A percentile compares a stretch with the other conserved stretches of the same genome.
phyloP scores from a whole-genome alignment of 108 stramenopile species.

The Cyclotella distinguenda region DNA sequence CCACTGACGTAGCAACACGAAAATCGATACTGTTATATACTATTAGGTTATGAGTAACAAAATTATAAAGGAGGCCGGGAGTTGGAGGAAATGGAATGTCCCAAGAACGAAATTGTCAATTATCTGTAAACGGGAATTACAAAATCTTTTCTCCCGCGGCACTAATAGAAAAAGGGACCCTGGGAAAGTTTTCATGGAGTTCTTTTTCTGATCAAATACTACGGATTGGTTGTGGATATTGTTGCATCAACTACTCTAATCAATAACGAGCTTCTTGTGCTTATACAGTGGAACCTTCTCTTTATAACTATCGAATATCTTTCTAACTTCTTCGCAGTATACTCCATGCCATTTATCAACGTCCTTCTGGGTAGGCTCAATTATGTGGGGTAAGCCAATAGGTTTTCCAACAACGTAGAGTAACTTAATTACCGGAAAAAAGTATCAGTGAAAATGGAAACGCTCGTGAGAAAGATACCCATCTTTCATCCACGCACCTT shows the following conservation, averaged over 20 bases:
- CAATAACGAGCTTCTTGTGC: slow-evolving; percentile 66
- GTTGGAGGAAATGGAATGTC: too few species aligned
- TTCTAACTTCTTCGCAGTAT: slow-evolving; percentile 61
- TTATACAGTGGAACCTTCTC: slow-evolving; percentile 64
- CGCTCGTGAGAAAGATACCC: neutral
- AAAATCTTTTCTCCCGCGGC: too few species aligned
- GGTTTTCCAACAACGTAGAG: slow-evolving; percentile 68
- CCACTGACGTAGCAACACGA: neutral
- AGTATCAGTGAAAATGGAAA: too few species aligned
- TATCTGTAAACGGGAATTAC: too few species aligned
- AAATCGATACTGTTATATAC: neutral
- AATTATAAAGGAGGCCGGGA: neutral
- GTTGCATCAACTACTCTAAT: slow-evolving; percentile 18
- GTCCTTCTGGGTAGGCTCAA: slow-evolving; percentile 63
- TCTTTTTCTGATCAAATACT: neutral
- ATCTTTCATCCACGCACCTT: slow-evolving; percentile 23
- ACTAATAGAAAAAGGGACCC: too few species aligned
- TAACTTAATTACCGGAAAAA: too few species aligned
- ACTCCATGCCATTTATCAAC: slow-evolving; percentile 69
- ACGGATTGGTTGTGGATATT: neutral
- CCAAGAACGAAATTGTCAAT: too few species aligned
- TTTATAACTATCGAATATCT: slow-evolving; percentile 68
- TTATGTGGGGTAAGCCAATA: slow-evolving; percentile 62
- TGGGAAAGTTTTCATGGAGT: neutral
- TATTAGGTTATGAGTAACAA: neutral